Conservation (phyloP, 805 yeast species). For the Scheffersomyces ergatensis region DNA sequence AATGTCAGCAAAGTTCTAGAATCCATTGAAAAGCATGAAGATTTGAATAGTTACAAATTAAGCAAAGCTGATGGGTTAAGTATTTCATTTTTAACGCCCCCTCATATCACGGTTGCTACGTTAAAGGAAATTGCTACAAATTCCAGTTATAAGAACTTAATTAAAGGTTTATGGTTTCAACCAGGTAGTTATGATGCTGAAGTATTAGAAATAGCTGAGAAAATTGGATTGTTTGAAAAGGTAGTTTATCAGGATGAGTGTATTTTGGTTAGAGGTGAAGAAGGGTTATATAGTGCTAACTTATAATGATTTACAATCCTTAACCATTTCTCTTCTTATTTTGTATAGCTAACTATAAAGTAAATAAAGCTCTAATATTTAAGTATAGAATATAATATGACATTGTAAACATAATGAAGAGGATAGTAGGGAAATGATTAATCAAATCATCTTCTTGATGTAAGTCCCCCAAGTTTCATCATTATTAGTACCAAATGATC, state of each 20-base stretch:
- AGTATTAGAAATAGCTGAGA: constrained; percentile 43
- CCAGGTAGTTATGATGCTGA: constrained; percentile 70
- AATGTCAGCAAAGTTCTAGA: constrained; percentile 26
- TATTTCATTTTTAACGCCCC: constrained; percentile 75
- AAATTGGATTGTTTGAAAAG: constrained; percentile 27
- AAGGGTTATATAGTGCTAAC: constrained; percentile 38
- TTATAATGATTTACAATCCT: constrained; percentile 19
- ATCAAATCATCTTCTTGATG: constrained; percentile 44
- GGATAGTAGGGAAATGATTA: too few relatives aligned
- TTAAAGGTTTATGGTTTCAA: constrained; percentile 76
- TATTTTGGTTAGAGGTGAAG: constrained; percentile 68
- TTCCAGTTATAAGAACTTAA: constrained; percentile 30
- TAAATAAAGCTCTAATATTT: too few relatives aligned
- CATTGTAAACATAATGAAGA: background rate
- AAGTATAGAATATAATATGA: too few relatives aligned
- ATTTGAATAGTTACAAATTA: constrained; percentile 22
- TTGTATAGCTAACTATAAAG: too few relatives aligned
- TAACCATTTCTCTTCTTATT: too few relatives aligned
- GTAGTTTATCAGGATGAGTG: constrained; percentile 58
- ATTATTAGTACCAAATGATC: constrained; percentile 9
- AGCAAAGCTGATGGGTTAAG: constrained; percentile 44
- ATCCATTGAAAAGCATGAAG: constrained; percentile 13
- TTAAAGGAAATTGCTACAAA: constrained; percentile 37
- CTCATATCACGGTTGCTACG: constrained; percentile 46
- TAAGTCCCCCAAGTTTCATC: constrained; percentile 42